Evolutionary conservation across 2,329 filamentous ascomycete species (phyloP), one percentile per base, ranked within the genome.

Genomic region (Nothophaeocryptopus gaeumannii): DNA sequence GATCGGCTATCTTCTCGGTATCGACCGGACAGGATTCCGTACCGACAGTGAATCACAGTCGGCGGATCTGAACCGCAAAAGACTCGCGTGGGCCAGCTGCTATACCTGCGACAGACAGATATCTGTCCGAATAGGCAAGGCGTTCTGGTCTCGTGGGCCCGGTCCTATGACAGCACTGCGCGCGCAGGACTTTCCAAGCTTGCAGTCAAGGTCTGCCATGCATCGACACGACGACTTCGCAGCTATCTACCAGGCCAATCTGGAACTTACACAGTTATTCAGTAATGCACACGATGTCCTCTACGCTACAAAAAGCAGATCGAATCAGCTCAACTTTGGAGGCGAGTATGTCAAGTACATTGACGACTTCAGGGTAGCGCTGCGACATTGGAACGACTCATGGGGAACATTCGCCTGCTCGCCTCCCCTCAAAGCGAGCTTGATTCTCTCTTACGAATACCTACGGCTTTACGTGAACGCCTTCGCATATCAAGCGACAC

Each of bases 401-500:
- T 67, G 65, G 65, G 63, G 63, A 2, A 55, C 53, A 12, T 58
- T 67, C 31, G 58, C 54, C 14, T 65, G 63, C 56, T 81, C 81
- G 1, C 71, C 76, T 1, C 74, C 77, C 2, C 76, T 84, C 54
- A 83, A 83, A 59, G 76, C 78, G 4, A 82, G 78, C 5, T 66
- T 85, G 12, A 74, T 83, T 33, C 66, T 85, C 38, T 83, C 81
- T 0, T 84, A 83, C 59, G 80, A 85, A 56, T 85, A 84, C 60
- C 67, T 85, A 7, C 76, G 82, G 4, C 73, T 85, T 2, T 85
- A 85, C 59, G 81, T 83, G 53, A 85, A 84, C 49, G 82, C 82
- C 0, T 85, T 85, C 60, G 82, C 82, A 3, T 85, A 85, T 54
- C 82, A 84, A 60, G 64, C 63, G 8, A 66, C 64, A 1, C 54